Base-by-base conservation (phyloP, 192 early-diverging fungal genomes). In the Umbelopsis ramanniana region DNA sequence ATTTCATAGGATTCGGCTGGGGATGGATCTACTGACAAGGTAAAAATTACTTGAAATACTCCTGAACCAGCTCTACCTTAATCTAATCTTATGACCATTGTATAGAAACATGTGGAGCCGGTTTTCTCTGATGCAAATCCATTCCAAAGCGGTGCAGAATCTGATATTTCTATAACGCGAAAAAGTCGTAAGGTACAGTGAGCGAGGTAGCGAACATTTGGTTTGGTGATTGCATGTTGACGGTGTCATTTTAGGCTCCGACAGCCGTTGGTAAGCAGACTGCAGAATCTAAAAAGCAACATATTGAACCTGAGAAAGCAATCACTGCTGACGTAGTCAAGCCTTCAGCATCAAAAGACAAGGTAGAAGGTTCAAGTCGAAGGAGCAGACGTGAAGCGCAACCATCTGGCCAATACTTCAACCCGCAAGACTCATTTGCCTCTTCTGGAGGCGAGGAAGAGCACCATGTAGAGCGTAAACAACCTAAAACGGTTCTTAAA, bases 91-190 rank as follows among this genome's bases (percentile, higher is more conserved):
- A 29, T 29, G 12, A 17, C 11, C 14, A 63, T 63, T 19, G 17
- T 63, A 17, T 63, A 63, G 57, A 63, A 29, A 14, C 57, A 35
- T 63, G 5, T 17, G 35, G 57, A 63, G 6, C 57, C 57, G 15
- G 12, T 17, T 19, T 82, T 82, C 43, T 79, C 81, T 14, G 72
- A 79, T 43, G 72, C 75, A 29, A 82, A 82, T 29, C 81, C 81
- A 52, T 82, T 82, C 37, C 81, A 82, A 45, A 79, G 81, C 24
- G 74, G 77, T 11, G 77, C 67, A 29, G 76, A 82, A 23, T 63
- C 57, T 7, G 57, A 63, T 15, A 33, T 63, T 29, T 63, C 57
- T 3, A 15, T 29, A 2, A 63, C 33, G 26, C 57, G 57, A 22
- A 63, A 63, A 14, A 37, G 57, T 17, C 23, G 33, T 35, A 63